Conservation (phyloP, 257 asterid genomes). For the Handroanthus guayacan region DNA sequence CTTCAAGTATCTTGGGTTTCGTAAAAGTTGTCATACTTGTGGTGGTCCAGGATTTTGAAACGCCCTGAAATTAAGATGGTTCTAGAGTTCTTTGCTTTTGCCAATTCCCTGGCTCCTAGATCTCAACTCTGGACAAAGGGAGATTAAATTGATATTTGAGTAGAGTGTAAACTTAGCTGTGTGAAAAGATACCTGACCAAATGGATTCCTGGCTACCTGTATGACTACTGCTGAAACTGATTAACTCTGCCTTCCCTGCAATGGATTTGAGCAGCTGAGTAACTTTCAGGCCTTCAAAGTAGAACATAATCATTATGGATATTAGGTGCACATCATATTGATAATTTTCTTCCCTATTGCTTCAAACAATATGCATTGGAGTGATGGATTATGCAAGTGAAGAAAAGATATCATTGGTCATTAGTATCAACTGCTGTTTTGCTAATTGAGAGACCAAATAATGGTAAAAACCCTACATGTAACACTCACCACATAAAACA, state of each 20-base stretch:
- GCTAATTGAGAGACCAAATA: not conserved
- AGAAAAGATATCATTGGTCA: not conserved
- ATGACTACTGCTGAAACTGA: not conserved
- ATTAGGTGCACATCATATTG: not conserved
- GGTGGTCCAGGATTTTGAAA: not conserved
- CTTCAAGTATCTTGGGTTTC: too few relatives aligned
- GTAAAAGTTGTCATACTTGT: too few relatives aligned
- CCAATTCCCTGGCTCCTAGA: not conserved
- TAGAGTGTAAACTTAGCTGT: not conserved
- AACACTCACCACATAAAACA: not conserved
- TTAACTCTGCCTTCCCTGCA: not conserved
- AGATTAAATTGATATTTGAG: not conserved
- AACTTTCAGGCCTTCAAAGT: not conserved
- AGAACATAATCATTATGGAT: not conserved
- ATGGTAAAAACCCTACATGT: not conserved
- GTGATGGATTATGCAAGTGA: not conserved
- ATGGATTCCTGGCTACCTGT: not conserved
- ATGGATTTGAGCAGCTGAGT: not conserved
- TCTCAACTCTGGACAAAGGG: not conserved
- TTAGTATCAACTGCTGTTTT: not conserved
- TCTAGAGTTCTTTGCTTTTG: not conserved
- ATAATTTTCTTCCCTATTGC: not conserved
- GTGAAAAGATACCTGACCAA: constrained; percentile 4
- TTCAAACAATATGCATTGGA: constrained; percentile 11
- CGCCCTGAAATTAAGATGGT: not conserved